Evolutionary conservation across 495 filamentous ascomycete genomes (phyloP).

Genomic region (Aspergillus indologenus): DNA sequence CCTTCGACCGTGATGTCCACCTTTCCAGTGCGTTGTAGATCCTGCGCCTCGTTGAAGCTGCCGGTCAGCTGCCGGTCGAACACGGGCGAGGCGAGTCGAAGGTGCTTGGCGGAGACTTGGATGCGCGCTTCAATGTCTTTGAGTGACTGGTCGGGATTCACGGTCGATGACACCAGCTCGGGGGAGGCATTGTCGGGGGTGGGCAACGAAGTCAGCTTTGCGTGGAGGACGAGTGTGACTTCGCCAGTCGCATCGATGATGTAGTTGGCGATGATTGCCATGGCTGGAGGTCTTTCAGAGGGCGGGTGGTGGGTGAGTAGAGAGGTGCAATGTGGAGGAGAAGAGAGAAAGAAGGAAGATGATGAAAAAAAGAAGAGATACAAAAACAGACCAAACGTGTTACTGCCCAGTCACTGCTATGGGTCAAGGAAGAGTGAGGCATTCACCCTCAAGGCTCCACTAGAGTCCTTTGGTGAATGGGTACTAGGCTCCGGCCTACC

Average conservation of each 20-base stretch:
- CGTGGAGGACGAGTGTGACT: neutral
- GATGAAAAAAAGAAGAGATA: no score
- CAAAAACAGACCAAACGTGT: no score
- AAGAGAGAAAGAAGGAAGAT: no score
- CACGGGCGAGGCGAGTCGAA: neutral
- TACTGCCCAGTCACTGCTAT: no score
- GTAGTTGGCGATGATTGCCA: neutral
- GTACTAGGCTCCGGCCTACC: no score
- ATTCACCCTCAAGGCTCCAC: no score
- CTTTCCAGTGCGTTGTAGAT: neutral
- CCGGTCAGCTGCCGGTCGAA: neutral
- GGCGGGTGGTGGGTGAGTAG: neutral
- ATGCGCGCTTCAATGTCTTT: conserved; percentile 1
- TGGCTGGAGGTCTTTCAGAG: neutral
- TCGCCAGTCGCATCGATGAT: neutral
- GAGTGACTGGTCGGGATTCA: neutral
- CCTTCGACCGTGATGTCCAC: neutral
- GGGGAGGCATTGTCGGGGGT: neutral
- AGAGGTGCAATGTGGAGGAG: neutral
- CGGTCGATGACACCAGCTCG: no score
- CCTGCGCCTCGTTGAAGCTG: neutral
- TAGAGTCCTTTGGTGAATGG: no score
- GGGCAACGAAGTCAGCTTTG: neutral
- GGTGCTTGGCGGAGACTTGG: conserved; percentile 6
- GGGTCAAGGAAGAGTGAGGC: no score